Evolutionary conservation across 1,139 yeast genomes (phyloP), one percentile per base, ranked within the genome.

Genomic region (Blastobotrys illinoisensis): DNA sequence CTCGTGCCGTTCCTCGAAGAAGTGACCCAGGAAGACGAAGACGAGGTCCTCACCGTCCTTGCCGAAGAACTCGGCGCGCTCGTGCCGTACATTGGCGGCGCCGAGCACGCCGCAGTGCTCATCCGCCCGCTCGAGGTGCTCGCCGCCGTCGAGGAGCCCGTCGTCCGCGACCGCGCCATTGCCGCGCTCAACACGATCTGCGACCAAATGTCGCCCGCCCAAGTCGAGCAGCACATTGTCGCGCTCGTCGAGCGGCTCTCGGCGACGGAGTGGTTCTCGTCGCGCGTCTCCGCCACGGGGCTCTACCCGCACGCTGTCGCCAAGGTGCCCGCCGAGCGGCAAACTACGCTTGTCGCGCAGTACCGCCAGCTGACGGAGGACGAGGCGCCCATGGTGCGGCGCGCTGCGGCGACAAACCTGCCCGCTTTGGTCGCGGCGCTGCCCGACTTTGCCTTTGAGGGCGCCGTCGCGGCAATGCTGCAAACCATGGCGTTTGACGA

Each of bases 21-120:
- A 64, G 98, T 90, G 47, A 91, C 97, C 9, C 97, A 93, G 63
- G 99, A 93, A 66, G 99, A 95, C 69, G 99, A 95, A 72, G 99
- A 95, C 71, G 99, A 95, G 72, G 97, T 95, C 7, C 85, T 93
- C 71, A 89, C 97, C 1, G 95, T 90, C 18, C 79, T 95, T 62
- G 98, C 98, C 2, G 88, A 86, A 62, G 93, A 91, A 74, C 75
- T 95, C 63, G 96, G 96, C 46, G 82, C 81, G 55, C 93, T 95
- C 68, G 82, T 91, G 44, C 96, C 97, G 5, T 78, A 77, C 60
- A 83, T 95, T 57, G 99, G 99, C 46, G 99, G 99, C 32, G 78
- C 85, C 50, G 82, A 85, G 62, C 78, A 84, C 70, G 88, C 93
- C 47, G 83, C 87, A 59, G 79, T 86, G 14, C 75, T 95, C 63